Evolutionary conservation across 805 yeast species (phyloP), one percentile per base, ranked within the genome.

Genomic region (Ogataea naganishii): DNA sequence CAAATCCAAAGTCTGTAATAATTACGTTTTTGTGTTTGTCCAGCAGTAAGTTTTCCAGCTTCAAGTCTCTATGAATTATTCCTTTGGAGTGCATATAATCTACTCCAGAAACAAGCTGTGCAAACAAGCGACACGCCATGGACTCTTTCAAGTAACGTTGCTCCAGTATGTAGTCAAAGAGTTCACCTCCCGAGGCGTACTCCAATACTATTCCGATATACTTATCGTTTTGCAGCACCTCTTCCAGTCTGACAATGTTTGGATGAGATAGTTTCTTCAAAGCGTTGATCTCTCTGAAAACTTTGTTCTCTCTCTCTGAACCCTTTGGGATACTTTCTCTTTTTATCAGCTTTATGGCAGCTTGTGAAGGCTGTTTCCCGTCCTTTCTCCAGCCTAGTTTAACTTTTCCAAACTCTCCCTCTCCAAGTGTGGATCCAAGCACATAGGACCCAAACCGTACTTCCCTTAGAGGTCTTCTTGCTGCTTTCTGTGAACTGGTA

Each of bases 361-460:
- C 95, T 58, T 86, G 94, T 22, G 80, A 70, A 3, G 85, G 80
- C 35, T 75, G 72, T 48, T 73, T 60, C 13, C 85, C 86, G 44
- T 77, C 88, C 51, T 82, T 83, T 36, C 94, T 68, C 96, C 96
- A 89, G 10, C 96, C 97, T 14, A 92, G 64, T 53, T 89, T 92
- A 35, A 92, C 98, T 56, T 92, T 89, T 35, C 98, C 98, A 56
- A 92, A 92, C 51, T 92, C 98, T 28, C 98, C 98, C 58, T 92
- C 96, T 20, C 98, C 98, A 10, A 92, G 61, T 1, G 98, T 89
- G 10, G 94, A 78, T 3, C 97, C 98, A 6, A 92, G 66, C 14
- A 83, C 72, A 48, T 88, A 92, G 10, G 83, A 76, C 16, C 98
- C 98, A 51, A 92, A 88, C 23, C 94, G 69, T 14, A 80, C 78